Evolutionary conservation across 768 basidiomycete genomes (phyloP).

Genomic region (Galerina marginata): DNA sequence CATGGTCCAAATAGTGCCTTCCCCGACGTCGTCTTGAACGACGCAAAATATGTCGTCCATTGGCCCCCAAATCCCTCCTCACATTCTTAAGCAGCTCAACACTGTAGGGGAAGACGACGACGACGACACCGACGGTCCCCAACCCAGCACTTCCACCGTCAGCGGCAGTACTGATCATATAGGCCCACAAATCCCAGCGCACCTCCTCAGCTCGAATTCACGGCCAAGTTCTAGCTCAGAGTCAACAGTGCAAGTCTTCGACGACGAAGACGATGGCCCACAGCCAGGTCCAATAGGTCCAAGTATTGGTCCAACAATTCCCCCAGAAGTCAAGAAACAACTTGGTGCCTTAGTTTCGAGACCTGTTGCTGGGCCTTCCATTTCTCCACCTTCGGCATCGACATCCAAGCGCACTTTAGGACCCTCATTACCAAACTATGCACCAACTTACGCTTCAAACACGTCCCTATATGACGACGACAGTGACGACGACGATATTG

Average conservation of each 20-base stretch:
- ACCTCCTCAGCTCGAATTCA: slow-evolving; percentile 24
- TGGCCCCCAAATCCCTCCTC: slow-evolving; percentile 62
- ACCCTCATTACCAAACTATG: slow-evolving; percentile 54
- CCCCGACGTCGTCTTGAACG: neutral
- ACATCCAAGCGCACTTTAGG: slow-evolving; percentile 46
- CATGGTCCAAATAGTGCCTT: too few species aligned
- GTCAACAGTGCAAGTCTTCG: slow-evolving; percentile 22
- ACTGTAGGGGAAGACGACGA: slow-evolving; percentile 22
- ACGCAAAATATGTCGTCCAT: slow-evolving; percentile 50
- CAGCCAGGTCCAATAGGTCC: slow-evolving; percentile 36
- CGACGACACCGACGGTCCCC: slow-evolving; percentile 33
- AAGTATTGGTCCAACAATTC: slow-evolving; percentile 20
- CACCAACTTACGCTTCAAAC: slow-evolving; percentile 38
- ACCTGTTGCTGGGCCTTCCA: slow-evolving; percentile 20
- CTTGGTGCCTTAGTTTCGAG: neutral
- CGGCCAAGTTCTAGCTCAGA: neutral
- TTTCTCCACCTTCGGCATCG: slow-evolving; percentile 21
- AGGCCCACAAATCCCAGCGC: slow-evolving; percentile 34
- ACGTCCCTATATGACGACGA: slow-evolving; percentile 42
- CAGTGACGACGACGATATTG: slow-evolving; percentile 72
- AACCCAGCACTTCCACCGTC: slow-evolving; percentile 11
- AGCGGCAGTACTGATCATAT: neutral
- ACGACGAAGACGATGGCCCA: slow-evolving; percentile 66
- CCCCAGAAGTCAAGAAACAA: neutral
- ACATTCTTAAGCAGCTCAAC: slow-evolving; percentile 38